Evolutionary conservation across 108 stramenopile species (phyloP).

Genomic region (Nitzschia palea): DNA sequence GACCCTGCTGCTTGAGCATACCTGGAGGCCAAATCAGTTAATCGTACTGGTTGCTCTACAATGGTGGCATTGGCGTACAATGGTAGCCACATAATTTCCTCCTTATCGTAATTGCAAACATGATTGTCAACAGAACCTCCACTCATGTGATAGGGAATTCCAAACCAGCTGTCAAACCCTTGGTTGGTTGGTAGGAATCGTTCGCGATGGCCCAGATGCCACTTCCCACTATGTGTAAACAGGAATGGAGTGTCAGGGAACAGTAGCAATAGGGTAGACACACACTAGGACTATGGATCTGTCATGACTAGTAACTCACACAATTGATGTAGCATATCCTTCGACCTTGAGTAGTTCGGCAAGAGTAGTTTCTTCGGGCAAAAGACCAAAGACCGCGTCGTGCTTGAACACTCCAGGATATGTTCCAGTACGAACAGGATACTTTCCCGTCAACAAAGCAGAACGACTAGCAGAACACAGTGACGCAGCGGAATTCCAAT

Average conservation of each 20-base stretch:
- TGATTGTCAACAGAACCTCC: constrained; percentile 66
- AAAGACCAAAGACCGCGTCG: constrained; percentile 53
- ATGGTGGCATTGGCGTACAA: constrained; percentile 45
- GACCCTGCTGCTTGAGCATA: constrained; percentile 38
- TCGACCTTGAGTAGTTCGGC: constrained; percentile 48
- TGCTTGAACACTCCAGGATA: constrained; percentile 68
- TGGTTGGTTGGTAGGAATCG: constrained; percentile 64
- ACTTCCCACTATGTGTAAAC: constrained; percentile 52
- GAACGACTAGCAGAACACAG: constrained; percentile 70
- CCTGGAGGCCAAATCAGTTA: constrained; percentile 40
- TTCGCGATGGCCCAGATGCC: constrained; percentile 71
- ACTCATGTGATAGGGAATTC: constrained; percentile 76
- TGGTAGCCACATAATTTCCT: constrained; percentile 68
- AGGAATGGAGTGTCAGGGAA: neutral
- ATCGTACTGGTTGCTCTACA: constrained; percentile 62
- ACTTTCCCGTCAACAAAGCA: constrained; percentile 67
- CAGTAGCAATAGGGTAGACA: too few species aligned
- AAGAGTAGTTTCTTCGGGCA: constrained; percentile 61
- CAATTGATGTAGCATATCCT: constrained; percentile 71
- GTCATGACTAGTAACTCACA: constrained; percentile 14
- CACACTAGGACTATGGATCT: too few species aligned
- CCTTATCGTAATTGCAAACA: constrained; percentile 42
- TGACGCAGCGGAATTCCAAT: constrained; percentile 73
- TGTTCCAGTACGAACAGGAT: constrained; percentile 58
- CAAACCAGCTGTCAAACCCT: constrained; percentile 82